Evolutionary conservation across 2,329 filamentous ascomycete species (phyloP).

Genomic region (Exophiala alcalophila): DNA sequence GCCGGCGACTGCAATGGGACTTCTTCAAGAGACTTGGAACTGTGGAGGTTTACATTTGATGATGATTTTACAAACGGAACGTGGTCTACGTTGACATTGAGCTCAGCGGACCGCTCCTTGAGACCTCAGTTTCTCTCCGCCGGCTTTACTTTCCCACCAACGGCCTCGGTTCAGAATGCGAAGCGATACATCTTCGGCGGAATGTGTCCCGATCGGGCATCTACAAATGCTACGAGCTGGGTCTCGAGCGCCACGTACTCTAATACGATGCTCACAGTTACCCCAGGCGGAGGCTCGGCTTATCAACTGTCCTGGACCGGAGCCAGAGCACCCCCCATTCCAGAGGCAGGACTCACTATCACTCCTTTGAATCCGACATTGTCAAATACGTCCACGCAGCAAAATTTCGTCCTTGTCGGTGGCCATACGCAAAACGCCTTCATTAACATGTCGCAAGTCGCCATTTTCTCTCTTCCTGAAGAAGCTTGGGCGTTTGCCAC

Average conservation of each 20-base stretch:
- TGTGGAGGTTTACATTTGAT: conserved; percentile 66
- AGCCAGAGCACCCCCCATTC: conserved; percentile 63
- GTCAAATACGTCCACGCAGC: conserved; percentile 69
- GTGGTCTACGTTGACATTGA: conserved; percentile 49
- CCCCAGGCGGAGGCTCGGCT: conserved; percentile 40
- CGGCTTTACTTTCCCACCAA: conserved; percentile 66
- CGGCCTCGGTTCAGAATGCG: conserved; percentile 50
- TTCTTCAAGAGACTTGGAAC: conserved; percentile 48
- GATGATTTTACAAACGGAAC: conserved; percentile 48
- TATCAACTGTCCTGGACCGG: conserved; percentile 46
- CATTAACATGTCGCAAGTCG: conserved; percentile 90
- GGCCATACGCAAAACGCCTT: conserved; percentile 82
- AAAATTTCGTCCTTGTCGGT: conserved; percentile 76
- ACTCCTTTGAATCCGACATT: conserved; percentile 70
- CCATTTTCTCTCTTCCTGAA: conserved; percentile 81
- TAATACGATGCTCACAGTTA: conserved; percentile 70
- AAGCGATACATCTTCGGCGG: conserved; percentile 78
- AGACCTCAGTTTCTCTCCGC: conserved; percentile 58
- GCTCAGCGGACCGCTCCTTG: conserved; percentile 37
- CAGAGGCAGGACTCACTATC: conserved; percentile 83
- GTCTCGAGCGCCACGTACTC: conserved; percentile 72
- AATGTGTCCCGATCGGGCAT: conserved; percentile 65
- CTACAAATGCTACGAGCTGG: conserved; percentile 53
- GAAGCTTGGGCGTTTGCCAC: conserved; percentile 80
- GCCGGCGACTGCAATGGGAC: conserved; percentile 67